A percentile compares a stretch with the other conserved stretches of the same genome.
These are phyloP conservation scores for Otatea glauca DNA, from an alignment of 176 grass and related monocot genomes.

Conservation along the genomic window DNA sequence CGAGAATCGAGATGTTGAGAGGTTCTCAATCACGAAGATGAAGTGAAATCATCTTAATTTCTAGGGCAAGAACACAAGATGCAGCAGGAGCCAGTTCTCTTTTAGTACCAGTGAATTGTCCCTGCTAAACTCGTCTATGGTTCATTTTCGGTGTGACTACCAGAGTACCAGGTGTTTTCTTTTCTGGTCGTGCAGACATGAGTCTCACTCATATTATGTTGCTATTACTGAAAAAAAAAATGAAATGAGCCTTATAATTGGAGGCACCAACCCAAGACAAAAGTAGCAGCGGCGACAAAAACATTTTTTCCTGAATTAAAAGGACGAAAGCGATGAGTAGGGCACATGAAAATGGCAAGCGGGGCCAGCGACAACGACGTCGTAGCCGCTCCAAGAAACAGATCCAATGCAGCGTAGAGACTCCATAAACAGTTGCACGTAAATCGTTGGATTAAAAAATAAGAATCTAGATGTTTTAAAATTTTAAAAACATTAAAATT, in stretches of 20 bases:
- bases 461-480: no score
- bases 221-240: background rate
- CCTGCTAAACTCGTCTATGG: background rate
- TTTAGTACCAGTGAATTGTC: no score
- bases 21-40: background rate
- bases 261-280: slow-evolving; percentile 16
- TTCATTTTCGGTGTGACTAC: background rate
- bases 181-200: background rate
- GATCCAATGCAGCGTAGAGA: no score
- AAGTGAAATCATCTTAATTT: background rate
- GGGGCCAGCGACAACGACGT: slow-evolving; percentile 13
- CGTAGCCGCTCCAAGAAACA: background rate
- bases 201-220: background rate
- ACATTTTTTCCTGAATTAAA: background rate
- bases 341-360: background rate
- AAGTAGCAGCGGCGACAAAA: slow-evolving; percentile 20
- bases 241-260: background rate
- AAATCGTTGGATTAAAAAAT: no score
- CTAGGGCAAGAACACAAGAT: background rate
- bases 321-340: no score
- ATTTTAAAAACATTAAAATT: no score
- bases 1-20: background rate
- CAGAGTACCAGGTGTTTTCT: background rate
- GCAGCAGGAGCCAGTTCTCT: background rate
- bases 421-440: no score